A percentile compares a stretch with the other conserved stretches of the same genome.
phyloP scores from a whole-genome alignment of 306 rosid genomes.

The Purshia tridentata region DNA sequence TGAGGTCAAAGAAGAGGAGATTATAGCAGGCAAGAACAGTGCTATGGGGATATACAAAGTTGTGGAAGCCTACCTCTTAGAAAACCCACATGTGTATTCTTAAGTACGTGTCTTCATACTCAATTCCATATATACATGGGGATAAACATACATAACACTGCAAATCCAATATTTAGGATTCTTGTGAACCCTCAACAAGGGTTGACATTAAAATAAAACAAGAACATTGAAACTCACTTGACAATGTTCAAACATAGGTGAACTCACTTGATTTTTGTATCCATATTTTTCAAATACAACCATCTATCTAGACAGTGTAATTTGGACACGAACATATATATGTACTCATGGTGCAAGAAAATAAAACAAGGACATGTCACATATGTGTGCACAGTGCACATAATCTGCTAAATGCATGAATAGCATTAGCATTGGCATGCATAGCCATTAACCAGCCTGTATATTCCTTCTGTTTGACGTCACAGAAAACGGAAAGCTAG shows the following conservation, averaged over 20 bases:
- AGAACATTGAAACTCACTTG: neutral
- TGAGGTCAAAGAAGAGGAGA: constrained; percentile 57
- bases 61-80: constrained; percentile 58
- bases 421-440: constrained; percentile 19
- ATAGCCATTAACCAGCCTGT: constrained; percentile 27
- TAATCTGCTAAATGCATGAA: constrained; percentile 7
- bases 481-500: constrained; percentile 10
- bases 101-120: constrained; percentile 8
- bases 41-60: constrained; percentile 59
- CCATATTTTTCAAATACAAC: neutral
- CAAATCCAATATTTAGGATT: neutral
- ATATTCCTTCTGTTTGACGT: constrained; percentile 18
- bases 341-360: neutral
- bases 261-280: neutral
- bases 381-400: neutral
- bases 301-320: neutral
- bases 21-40: constrained; percentile 68
- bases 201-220: neutral
- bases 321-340: neutral
- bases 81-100: constrained; percentile 63
- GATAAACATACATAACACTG: neutral
- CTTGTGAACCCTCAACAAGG: constrained; percentile 9
- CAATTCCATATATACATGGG: neutral
- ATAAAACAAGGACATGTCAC: neutral
- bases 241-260: neutral